These are phyloP conservation scores for Syzygium malaccense DNA, from an alignment of 441 rosid genomes.

Conservation along the genomic window DNA sequence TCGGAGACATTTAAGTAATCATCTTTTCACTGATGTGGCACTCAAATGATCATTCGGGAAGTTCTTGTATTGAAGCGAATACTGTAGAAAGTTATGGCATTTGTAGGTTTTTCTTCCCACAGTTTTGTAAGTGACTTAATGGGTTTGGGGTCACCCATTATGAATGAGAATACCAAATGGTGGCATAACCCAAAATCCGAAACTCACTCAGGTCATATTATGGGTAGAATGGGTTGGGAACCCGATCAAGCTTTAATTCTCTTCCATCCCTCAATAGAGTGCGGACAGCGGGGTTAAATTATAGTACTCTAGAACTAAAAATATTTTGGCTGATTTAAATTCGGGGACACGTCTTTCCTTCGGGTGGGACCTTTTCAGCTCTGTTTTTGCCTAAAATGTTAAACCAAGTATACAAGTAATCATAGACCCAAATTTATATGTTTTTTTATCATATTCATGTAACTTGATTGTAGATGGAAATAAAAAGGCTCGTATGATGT, in stretches of 20 bases:
- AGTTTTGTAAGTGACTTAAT: background rate
- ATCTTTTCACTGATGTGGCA: background rate
- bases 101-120: background rate
- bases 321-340: background rate
- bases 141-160: background rate
- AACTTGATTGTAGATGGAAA: background rate
- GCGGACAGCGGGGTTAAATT: background rate
- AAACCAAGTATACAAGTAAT: background rate
- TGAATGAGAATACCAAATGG: background rate
- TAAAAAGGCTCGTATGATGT: background rate
- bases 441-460: background rate
- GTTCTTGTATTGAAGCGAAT: no score
- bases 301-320: background rate
- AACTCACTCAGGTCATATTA: background rate
- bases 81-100: accelerated
- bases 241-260: background rate
- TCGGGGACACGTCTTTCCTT: background rate
- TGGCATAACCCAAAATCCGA: background rate
- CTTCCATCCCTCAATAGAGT: background rate
- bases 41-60: background rate
- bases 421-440: background rate
- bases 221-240: background rate
- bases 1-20: accelerated
- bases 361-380: background rate
- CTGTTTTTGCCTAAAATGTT: background rate